These are phyloP conservation scores for Lasiosphaeria miniovina DNA, from an alignment of 495 filamentous ascomycete species.

Conservation along the genomic window DNA sequence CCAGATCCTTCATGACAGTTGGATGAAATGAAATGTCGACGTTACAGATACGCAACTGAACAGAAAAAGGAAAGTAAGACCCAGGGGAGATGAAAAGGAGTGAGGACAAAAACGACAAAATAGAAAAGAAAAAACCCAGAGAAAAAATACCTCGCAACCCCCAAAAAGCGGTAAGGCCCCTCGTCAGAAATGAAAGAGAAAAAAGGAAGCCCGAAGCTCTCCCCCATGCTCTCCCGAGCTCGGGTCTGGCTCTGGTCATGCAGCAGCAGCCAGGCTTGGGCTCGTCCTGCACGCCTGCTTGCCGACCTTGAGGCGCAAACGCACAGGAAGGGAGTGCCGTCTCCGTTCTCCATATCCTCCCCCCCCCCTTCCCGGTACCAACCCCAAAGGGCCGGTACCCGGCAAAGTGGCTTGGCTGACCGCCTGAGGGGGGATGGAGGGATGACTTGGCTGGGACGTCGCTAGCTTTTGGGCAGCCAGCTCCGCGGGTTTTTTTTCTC, in stretches of 20 bases:
- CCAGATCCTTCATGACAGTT: too few species aligned
- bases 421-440: too few species aligned
- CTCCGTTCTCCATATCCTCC: background rate
- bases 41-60: background rate
- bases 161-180: background rate
- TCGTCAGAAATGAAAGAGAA: background rate
- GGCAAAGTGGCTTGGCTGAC: too few species aligned
- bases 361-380: background rate
- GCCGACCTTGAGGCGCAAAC: background rate
- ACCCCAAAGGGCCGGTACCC: too few species aligned
- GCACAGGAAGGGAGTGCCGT: background rate
- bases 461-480: too few species aligned
- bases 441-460: too few species aligned
- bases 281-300: background rate
- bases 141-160: background rate
- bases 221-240: too few species aligned
- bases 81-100: background rate
- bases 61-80: background rate
- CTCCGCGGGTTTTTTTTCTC: too few species aligned
- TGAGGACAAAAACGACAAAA: conserved; percentile 3
- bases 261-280: background rate
- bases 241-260: too few species aligned
- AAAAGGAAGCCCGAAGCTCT: too few species aligned
- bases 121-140: conserved; percentile 8
- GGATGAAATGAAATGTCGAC: background rate